A percentile compares a stretch with the other conserved stretches of the same genome.
Evolutionary conservation across 805 yeast species (phyloP).

Genomic region (Hanseniaspora jakobsenii): DNA sequence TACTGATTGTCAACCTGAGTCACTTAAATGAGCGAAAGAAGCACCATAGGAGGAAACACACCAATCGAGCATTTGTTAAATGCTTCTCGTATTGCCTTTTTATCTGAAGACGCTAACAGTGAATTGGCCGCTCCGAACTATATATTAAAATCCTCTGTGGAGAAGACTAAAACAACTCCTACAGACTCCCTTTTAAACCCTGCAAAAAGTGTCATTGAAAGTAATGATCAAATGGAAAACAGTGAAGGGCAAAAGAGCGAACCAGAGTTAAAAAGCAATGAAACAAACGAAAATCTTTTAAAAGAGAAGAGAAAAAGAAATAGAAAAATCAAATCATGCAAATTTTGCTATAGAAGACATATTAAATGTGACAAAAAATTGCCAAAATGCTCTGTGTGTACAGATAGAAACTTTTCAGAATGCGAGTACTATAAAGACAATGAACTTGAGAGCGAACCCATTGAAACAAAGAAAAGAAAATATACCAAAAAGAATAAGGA

Average conservation of each 20-base stretch:
- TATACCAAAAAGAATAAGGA: background rate
- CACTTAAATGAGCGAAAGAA: background rate
- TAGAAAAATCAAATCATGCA: slow-evolving; percentile 24
- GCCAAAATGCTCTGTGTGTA: slow-evolving; percentile 25
- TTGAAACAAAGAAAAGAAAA: background rate
- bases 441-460: background rate
- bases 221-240: too few relatives aligned
- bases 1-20: too few relatives aligned
- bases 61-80: slow-evolving; percentile 5
- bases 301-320: slow-evolving; percentile 19
- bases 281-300: too few relatives aligned
- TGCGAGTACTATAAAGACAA: slow-evolving; percentile 20
- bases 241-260: too few relatives aligned
- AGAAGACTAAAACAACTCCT: too few relatives aligned
- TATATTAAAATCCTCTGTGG: too few relatives aligned
- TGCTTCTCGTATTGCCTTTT: slow-evolving; percentile 2
- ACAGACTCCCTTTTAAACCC: too few relatives aligned
- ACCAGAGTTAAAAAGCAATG: too few relatives aligned
- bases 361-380: slow-evolving; percentile 24
- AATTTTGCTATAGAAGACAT: slow-evolving; percentile 24
- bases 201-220: too few relatives aligned
- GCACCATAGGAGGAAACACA: background rate
- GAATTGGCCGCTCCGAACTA: too few relatives aligned
- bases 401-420: slow-evolving; percentile 17
- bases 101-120: background rate